A percentile compares a stretch with the other conserved stretches of the same genome.
These are phyloP conservation scores for Nemania sp. DNA, from an alignment of 2,329 filamentous ascomycete genomes.

Conservation along the genomic window DNA sequence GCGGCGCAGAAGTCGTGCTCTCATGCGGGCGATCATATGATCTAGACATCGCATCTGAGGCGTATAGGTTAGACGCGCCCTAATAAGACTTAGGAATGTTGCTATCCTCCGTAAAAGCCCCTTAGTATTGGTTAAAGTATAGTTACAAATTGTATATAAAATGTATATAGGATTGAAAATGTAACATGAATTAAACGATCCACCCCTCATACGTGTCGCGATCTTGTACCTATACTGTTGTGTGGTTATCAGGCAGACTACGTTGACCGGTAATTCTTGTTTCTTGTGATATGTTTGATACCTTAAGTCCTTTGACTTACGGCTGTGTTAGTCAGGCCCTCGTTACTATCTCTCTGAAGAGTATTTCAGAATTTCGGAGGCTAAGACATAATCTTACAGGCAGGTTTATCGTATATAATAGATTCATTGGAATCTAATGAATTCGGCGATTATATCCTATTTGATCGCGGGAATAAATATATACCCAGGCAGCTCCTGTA, in stretches of 20 bases:
- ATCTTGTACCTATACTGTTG: background rate
- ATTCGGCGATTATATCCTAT: background rate
- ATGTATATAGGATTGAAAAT: constrained; percentile 9
- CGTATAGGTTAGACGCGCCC: background rate
- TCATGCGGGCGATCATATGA: constrained; percentile 29
- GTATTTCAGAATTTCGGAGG: background rate
- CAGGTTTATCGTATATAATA: background rate
- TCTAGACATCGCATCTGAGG: constrained; percentile 19
- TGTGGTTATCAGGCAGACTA: background rate
- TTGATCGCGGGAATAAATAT: background rate
- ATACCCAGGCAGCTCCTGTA: background rate
- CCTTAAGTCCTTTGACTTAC: background rate
- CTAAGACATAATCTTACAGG: background rate
- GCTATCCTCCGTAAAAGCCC: too few relatives aligned
- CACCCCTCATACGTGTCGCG: background rate
- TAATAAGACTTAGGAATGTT: background rate
- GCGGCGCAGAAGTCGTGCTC: constrained; percentile 40
- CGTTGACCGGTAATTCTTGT: background rate
- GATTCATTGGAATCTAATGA: background rate
- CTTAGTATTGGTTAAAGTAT: background rate
- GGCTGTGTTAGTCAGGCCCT: background rate
- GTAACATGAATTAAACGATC: background rate
- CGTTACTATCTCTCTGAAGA: background rate
- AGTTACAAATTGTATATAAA: background rate
- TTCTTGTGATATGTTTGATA: background rate